Evolutionary conservation across 352 stramenopile species (phyloP).

Genomic region (Phytophthora foliorum): DNA sequence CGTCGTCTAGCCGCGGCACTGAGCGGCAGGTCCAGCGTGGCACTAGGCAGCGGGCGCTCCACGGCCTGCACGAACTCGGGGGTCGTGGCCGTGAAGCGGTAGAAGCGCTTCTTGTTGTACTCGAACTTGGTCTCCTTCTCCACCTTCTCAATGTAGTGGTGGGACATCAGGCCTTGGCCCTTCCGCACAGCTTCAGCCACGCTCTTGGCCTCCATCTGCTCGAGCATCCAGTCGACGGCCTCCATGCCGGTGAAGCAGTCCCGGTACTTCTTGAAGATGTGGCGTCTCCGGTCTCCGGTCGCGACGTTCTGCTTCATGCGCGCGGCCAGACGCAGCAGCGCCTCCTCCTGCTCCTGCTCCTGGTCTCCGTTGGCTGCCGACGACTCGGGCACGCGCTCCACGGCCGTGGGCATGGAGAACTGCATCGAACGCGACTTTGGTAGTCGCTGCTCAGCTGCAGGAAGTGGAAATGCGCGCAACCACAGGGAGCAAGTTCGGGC

Average conservation of each 20-base stretch:
- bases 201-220: constrained; percentile 87
- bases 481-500: constrained; percentile 9
- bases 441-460: not conserved
- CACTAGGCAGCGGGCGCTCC: constrained; percentile 51
- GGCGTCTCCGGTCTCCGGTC: constrained; percentile 72
- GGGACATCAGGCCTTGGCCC: constrained; percentile 71
- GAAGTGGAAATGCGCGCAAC: constrained; percentile 32
- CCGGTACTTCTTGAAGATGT: constrained; percentile 86
- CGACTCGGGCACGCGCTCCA: constrained; percentile 64
- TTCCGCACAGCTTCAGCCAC: constrained; percentile 85
- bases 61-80: constrained; percentile 75
- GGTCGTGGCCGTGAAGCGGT: constrained; percentile 80
- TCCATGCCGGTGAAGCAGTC: constrained; percentile 90
- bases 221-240: constrained; percentile 88
- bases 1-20: constrained; percentile 66
- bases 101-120: constrained; percentile 88
- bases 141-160: constrained; percentile 83
- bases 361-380: constrained; percentile 49
- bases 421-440: constrained; percentile 28
- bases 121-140: constrained; percentile 88
- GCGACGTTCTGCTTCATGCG: constrained; percentile 86
- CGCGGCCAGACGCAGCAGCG: constrained; percentile 73
- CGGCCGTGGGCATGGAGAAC: constrained; percentile 54
- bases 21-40: constrained; percentile 74
- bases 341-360: constrained; percentile 68